Evolutionary conservation across 305 asterid species (phyloP).

Genomic region (Lippia alba): DNA sequence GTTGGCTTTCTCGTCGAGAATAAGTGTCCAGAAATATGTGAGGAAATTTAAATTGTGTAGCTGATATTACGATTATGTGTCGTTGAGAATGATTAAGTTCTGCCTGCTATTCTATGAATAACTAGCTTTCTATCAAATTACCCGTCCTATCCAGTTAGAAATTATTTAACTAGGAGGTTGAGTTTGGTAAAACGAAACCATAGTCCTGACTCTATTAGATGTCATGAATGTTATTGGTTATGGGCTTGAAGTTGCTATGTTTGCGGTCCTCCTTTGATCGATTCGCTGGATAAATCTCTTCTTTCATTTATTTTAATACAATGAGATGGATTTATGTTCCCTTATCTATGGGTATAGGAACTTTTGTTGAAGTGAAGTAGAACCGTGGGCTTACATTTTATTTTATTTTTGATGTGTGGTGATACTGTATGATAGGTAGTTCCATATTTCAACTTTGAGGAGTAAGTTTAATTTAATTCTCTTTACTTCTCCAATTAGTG

Average conservation of each 20-base stretch:
- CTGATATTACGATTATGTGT: background rate
- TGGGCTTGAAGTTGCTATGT: background rate
- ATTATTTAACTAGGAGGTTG: background rate
- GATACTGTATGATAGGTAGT: background rate
- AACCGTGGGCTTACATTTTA: background rate
- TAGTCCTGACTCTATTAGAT: background rate
- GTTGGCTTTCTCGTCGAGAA: background rate
- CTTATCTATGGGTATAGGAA: background rate
- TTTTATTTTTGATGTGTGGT: background rate
- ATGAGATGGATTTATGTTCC: background rate
- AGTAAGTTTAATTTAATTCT: background rate
- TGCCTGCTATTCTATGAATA: background rate
- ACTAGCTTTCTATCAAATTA: background rate
- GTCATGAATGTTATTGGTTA: background rate
- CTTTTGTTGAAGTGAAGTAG: conserved; percentile 13
- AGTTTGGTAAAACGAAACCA: background rate
- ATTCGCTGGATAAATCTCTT: background rate
- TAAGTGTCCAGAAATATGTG: background rate
- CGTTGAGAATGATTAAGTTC: background rate
- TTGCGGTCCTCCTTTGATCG: background rate
- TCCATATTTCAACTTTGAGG: background rate
- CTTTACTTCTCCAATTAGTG: background rate
- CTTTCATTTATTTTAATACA: background rate
- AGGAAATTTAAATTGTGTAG: background rate
- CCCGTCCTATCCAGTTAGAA: background rate